Evolutionary conservation across 2,329 filamentous ascomycete genomes (phyloP).

Genomic region (Chalaropsis ovoidea): DNA sequence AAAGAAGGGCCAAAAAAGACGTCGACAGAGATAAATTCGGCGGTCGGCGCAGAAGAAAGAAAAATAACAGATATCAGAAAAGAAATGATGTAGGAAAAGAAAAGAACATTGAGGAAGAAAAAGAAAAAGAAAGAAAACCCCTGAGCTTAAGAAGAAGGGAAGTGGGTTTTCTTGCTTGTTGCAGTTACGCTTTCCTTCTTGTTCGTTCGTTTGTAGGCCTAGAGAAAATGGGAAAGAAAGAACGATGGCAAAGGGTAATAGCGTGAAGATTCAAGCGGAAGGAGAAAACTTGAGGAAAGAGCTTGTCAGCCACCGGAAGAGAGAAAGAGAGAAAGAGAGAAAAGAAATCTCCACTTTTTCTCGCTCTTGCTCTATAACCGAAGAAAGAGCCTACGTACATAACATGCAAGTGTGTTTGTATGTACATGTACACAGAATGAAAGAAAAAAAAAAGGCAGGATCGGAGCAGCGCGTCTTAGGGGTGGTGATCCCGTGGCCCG

Average conservation of each 20-base stretch:
- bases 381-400: background rate
- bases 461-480: background rate
- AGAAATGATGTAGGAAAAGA: background rate
- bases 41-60: background rate
- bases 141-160: background rate
- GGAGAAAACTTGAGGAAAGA: background rate
- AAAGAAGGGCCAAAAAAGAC: background rate
- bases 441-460: background rate
- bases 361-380: background rate
- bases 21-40: background rate
- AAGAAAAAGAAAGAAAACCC: background rate
- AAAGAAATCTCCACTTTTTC: background rate
- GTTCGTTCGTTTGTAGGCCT: background rate
- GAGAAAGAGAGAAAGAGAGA: background rate
- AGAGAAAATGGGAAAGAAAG: background rate
- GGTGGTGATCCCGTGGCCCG: conserved; percentile 3
- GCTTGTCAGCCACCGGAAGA: background rate
- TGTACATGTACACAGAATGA: background rate
- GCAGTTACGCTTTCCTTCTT: background rate
- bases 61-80: background rate
- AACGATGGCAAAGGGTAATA: background rate
- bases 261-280: background rate
- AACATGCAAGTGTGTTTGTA: background rate
- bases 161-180: background rate
- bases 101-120: background rate